These are phyloP conservation scores for Gaeumannomyces tritici DNA, from an alignment of 2,329 filamentous ascomycete genomes.

Conservation along the genomic window DNA sequence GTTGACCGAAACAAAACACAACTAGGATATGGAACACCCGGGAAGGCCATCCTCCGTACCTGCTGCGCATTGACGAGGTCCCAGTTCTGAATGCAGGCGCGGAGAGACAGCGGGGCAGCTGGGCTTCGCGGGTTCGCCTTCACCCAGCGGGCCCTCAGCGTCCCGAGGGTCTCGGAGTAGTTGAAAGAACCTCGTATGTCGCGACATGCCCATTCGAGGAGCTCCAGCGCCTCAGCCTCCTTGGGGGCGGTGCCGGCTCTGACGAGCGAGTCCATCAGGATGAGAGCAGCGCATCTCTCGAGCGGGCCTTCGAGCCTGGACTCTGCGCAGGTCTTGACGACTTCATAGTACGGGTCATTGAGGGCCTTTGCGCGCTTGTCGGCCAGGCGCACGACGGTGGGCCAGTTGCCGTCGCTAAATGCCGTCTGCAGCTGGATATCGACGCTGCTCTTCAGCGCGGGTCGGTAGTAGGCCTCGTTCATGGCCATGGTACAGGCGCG, in stretches of 20 bases:
- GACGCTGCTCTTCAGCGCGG: constrained; percentile 37
- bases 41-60: constrained; percentile 20
- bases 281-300: constrained; percentile 33
- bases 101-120: constrained; percentile 32
- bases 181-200: constrained; percentile 19
- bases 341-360: constrained; percentile 48
- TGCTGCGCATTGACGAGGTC: constrained; percentile 48
- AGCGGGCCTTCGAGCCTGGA: constrained; percentile 39
- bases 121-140: constrained; percentile 41
- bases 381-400: constrained; percentile 38
- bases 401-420: constrained; percentile 46
- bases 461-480: constrained; percentile 19
- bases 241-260: constrained; percentile 34
- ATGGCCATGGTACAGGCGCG: constrained; percentile 10
- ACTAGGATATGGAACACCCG: background rate
- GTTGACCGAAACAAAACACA: too few species aligned
- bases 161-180: constrained; percentile 37
- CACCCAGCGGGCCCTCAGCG: constrained; percentile 37
- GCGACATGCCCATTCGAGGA: constrained; percentile 44
- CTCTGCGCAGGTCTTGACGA: constrained; percentile 39
- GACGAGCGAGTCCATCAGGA: constrained; percentile 34
- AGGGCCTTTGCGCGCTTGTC: constrained; percentile 37
- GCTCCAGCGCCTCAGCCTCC: constrained; percentile 40
- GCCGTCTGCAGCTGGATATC: constrained; percentile 46
- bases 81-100: constrained; percentile 43